Evolutionary conservation across 768 basidiomycete species (phyloP).

Genomic region (Amanita brunnescens): DNA sequence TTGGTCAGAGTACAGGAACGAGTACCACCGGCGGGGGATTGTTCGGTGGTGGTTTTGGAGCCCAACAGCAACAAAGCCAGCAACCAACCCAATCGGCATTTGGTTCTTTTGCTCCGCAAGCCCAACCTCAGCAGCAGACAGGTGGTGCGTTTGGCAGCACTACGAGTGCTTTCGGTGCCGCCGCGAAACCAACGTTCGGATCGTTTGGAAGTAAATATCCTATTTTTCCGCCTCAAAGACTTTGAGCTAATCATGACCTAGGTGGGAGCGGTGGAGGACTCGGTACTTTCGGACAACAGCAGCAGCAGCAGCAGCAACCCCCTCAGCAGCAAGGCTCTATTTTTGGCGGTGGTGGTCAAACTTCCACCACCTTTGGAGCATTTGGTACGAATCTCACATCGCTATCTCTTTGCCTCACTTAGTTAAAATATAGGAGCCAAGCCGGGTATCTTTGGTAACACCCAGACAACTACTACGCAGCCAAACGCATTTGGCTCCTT

Average conservation of each 20-base stretch:
- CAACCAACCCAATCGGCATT: slow-evolving; percentile 27
- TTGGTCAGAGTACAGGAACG: slow-evolving; percentile 23
- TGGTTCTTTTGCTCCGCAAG: slow-evolving; percentile 43
- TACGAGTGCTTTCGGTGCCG: slow-evolving; percentile 18
- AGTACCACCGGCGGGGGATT: slow-evolving; percentile 20
- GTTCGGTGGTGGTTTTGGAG: slow-evolving; percentile 30
- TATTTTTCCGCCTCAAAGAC: neutral
- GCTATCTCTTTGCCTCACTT: neutral
- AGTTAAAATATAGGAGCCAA: slow-evolving; percentile 20
- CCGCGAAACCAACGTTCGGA: slow-evolving; percentile 33
- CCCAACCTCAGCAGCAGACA: slow-evolving; percentile 24
- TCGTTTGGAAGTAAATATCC: slow-evolving; percentile 21
- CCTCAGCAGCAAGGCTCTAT: slow-evolving; percentile 18
- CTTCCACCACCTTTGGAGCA: slow-evolving; percentile 22
- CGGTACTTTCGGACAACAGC: slow-evolving; percentile 17
- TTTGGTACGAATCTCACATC: slow-evolving; percentile 21
- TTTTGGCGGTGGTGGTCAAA: slow-evolving; percentile 28
- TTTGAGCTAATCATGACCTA: slow-evolving; percentile 3
- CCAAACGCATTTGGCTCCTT: slow-evolving; percentile 32
- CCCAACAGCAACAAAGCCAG: slow-evolving; percentile 20
- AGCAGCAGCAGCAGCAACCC: slow-evolving; percentile 4
- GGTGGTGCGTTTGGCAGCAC: slow-evolving; percentile 28
- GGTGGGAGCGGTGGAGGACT: slow-evolving; percentile 15
- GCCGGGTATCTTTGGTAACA: slow-evolving; percentile 37
- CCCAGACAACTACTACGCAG: slow-evolving; percentile 26